Base-by-base conservation (phyloP, 148 eudicot species). In the Rhododendron vialii region DNA sequence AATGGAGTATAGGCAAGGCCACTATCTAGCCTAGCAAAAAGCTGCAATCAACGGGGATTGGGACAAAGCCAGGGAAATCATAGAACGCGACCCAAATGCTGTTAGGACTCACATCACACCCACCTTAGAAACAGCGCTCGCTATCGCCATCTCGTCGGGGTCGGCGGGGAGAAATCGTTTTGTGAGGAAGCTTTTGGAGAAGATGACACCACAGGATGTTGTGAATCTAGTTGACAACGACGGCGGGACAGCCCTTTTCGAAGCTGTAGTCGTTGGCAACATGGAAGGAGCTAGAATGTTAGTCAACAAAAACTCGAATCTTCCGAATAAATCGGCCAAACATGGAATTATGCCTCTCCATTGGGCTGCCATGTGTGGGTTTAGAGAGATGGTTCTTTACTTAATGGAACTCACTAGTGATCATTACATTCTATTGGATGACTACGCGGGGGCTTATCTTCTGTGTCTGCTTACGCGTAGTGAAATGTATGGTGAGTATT, bases 281-380 rank as follows among this genome's bases (percentile, higher is more conserved):
- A 24, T 82, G 10, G 84, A 82, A 74, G 75, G 51, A 20, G 84
- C 75, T 22, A 82, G n/a, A 57, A 4, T 82, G 84, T n/a, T 82
- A 30, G 75, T 61, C 20, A 12, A 24, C 18, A 82, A 82, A 28
- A 82, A 82, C 48, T 7, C 71, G 1, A 7, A 59, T 26, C 20
- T 82, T n/a, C 84, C 73, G 18, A 15, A 82, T 38, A 0, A 2
- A 1, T 8, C 0, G 7, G 10, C 3, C 24, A 0, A 57, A 17
- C 0, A 0, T 4, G 22, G 61, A 13, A 0, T 0, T 0, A 4
- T 0, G 0, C 61, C 61, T 15, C 22, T 57, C 61, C 6, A 57
- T 17, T 0, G 0, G 0, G 61, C 61, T 57, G 61, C 61, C 3
- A 2, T 3, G 2, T 5, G 41, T 38, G 41, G 41, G 41, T 38